A percentile compares a stretch with the other conserved stretches of the same genome.
Conservation (phyloP, 768 basidiomycete species). For the Ramaria rubella region DNA sequence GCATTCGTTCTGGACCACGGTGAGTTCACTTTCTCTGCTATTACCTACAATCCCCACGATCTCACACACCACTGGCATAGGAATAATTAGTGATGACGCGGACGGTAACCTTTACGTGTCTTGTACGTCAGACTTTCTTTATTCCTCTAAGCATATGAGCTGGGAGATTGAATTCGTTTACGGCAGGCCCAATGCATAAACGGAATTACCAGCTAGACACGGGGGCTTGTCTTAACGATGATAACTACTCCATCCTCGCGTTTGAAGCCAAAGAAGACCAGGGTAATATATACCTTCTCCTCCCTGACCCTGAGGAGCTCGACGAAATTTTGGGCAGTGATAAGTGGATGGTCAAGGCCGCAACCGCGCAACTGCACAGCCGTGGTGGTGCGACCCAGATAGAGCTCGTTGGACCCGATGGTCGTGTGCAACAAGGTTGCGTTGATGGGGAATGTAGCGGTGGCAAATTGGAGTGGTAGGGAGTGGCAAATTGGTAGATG, state of each 20-base stretch:
- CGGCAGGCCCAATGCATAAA: slow-evolving; percentile 56
- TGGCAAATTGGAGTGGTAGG: background rate
- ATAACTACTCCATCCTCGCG: slow-evolving; percentile 50
- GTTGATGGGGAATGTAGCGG: slow-evolving; percentile 2
- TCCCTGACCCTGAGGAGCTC: slow-evolving; percentile 45
- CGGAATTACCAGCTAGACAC: slow-evolving; percentile 51
- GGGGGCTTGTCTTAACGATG: slow-evolving; percentile 55
- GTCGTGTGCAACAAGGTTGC: slow-evolving; percentile 7
- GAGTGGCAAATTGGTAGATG: background rate
- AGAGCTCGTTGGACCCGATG: slow-evolving; percentile 31
- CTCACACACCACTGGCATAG: slow-evolving; percentile 6
- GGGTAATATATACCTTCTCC: slow-evolving; percentile 41
- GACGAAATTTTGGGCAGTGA: slow-evolving; percentile 57
- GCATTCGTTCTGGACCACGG: slow-evolving; percentile 69
- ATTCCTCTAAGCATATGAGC: slow-evolving; percentile 9
- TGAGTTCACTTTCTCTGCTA: background rate
- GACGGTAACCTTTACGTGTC: slow-evolving; percentile 46
- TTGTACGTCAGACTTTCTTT: slow-evolving; percentile 33
- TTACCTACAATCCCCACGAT: background rate
- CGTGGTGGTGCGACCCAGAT: slow-evolving; percentile 22
- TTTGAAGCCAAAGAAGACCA: slow-evolving; percentile 50
- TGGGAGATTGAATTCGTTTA: slow-evolving; percentile 16
- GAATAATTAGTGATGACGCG: slow-evolving; percentile 57
- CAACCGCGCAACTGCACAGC: slow-evolving; percentile 35
- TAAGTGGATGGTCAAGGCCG: slow-evolving; percentile 57